These are phyloP conservation scores for Tetracladium marchalianum DNA, from an alignment of 495 filamentous ascomycete genomes.

Conservation along the genomic window DNA sequence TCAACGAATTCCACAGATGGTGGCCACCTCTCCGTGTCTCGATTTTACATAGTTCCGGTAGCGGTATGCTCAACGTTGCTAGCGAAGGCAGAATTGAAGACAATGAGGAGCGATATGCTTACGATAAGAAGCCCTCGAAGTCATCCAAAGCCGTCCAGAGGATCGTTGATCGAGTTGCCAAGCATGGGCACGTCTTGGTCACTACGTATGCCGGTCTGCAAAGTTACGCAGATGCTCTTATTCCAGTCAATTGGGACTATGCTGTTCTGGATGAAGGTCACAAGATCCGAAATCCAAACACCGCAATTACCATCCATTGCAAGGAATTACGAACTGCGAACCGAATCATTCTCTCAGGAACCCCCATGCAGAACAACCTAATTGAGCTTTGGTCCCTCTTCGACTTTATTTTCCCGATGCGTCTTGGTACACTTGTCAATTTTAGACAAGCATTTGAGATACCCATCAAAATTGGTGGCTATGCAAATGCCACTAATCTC, in stretches of 20 bases:
- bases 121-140: slow-evolving; percentile 28
- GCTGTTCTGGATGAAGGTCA: slow-evolving; percentile 95
- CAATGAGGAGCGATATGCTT: slow-evolving; percentile 36
- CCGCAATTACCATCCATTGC: slow-evolving; percentile 81
- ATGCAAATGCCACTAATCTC: slow-evolving; percentile 85
- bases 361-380: slow-evolving; percentile 95
- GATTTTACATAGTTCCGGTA: slow-evolving; percentile 89
- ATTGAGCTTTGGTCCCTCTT: slow-evolving; percentile 96
- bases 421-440: slow-evolving; percentile 78
- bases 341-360: slow-evolving; percentile 87
- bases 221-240: slow-evolving; percentile 69
- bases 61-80: slow-evolving; percentile 80
- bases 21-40: slow-evolving; percentile 93
- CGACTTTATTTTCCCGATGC: slow-evolving; percentile 94
- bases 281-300: slow-evolving; percentile 93
- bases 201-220: slow-evolving; percentile 93
- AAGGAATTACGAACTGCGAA: slow-evolving; percentile 84
- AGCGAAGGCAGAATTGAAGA: slow-evolving; percentile 66
- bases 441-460: slow-evolving; percentile 87
- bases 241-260: slow-evolving; percentile 80
- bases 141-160: slow-evolving; percentile 55
- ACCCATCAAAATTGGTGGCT: slow-evolving; percentile 83
- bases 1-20: slow-evolving; percentile 95
- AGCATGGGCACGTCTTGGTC: slow-evolving; percentile 83
- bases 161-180: slow-evolving; percentile 74